These are phyloP conservation scores for Tolypocladium album DNA, from an alignment of 2,329 filamentous ascomycete species.

Conservation along the genomic window DNA sequence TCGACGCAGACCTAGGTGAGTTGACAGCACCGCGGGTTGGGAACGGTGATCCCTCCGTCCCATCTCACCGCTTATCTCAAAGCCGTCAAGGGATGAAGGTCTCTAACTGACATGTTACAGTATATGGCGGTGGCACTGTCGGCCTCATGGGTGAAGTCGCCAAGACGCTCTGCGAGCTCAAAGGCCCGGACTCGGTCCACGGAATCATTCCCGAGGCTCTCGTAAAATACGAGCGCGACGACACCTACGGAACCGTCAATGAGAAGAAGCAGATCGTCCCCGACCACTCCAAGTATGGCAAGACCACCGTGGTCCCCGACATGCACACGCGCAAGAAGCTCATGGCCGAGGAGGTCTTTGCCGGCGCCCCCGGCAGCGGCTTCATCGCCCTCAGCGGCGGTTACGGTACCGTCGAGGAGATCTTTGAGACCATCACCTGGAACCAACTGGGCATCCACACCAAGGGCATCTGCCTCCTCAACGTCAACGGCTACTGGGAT, in stretches of 20 bases:
- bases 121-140: slow-evolving; percentile 90
- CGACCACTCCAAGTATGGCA: slow-evolving; percentile 59
- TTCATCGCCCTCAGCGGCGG: slow-evolving; percentile 86
- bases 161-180: slow-evolving; percentile 71
- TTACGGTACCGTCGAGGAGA: slow-evolving; percentile 91
- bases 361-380: slow-evolving; percentile 70
- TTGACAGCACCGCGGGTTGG: slow-evolving; percentile 1
- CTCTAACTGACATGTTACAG: slow-evolving; percentile 24
- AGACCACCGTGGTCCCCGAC: slow-evolving; percentile 79
- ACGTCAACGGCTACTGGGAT: slow-evolving; percentile 87
- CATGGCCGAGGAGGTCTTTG: slow-evolving; percentile 83
- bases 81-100: neutral
- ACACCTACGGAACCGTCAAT: slow-evolving; percentile 36
- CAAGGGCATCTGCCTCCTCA: slow-evolving; percentile 68
- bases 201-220: slow-evolving; percentile 88
- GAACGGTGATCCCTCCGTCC: neutral
- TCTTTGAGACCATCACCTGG: slow-evolving; percentile 87
- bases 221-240: slow-evolving; percentile 64
- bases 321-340: slow-evolving; percentile 95
- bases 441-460: slow-evolving; percentile 92
- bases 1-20: slow-evolving; percentile 65
- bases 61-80: neutral
- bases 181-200: slow-evolving; percentile 73
- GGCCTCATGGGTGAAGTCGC: slow-evolving; percentile 95
- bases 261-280: slow-evolving; percentile 46